phyloP scores from a whole-genome alignment of 2,329 filamentous ascomycete species.

The Fonsecaea monophora region DNA sequence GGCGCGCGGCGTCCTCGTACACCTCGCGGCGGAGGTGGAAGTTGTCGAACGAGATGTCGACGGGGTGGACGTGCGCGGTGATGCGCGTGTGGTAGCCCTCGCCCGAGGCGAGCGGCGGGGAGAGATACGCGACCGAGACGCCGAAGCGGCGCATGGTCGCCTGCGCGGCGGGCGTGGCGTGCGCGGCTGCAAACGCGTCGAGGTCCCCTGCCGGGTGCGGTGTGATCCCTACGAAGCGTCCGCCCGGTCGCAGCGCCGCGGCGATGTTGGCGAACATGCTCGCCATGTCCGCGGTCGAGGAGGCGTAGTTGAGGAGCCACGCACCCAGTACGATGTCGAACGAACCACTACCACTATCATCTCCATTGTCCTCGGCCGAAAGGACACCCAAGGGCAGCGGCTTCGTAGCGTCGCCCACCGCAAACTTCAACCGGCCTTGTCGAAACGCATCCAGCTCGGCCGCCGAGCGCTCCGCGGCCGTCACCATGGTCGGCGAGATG shows the following conservation, averaged over 20 bases:
- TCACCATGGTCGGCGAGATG: constrained; percentile 47
- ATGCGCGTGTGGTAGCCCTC: constrained; percentile 26
- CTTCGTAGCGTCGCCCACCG: constrained; percentile 9
- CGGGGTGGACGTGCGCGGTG: constrained; percentile 24
- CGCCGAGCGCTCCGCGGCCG: constrained; percentile 34
- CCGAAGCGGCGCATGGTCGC: constrained; percentile 3
- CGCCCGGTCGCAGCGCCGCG: constrained; percentile 46
- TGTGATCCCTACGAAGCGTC: constrained; percentile 45
- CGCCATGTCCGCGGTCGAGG: constrained; percentile 41
- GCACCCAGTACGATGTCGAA: constrained; percentile 49
- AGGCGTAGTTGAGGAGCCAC: constrained; percentile 51
- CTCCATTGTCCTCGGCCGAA: constrained; percentile 22
- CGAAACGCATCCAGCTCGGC: background rate
- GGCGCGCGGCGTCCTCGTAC: constrained; percentile 24
- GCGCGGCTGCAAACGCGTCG: constrained; percentile 36
- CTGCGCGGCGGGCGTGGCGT: constrained; percentile 30
- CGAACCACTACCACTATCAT: background rate
- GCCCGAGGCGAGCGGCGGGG: background rate
- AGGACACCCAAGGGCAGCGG: background rate
- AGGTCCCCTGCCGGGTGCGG: constrained; percentile 40
- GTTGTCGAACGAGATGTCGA: constrained; percentile 30
- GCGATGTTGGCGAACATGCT: constrained; percentile 48
- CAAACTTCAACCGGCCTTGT: constrained; percentile 6
- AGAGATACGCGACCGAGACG: constrained; percentile 3
- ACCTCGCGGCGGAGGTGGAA: constrained; percentile 26